These are phyloP conservation scores for Thozetella sp. DNA, from an alignment of 495 filamentous ascomycete genomes.

Conservation along the genomic window DNA sequence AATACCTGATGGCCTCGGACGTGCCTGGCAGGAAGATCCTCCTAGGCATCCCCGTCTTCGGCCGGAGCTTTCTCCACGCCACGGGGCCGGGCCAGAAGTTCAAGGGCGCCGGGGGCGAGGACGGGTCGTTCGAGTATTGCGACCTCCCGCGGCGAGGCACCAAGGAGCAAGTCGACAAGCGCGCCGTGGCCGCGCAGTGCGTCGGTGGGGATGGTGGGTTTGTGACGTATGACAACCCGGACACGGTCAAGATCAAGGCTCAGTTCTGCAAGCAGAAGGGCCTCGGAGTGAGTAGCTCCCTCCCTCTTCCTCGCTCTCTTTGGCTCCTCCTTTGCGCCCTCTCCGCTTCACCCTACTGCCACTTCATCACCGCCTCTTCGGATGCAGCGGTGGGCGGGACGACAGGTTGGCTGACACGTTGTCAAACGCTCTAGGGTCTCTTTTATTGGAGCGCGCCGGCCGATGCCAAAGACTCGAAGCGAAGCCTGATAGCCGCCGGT, in stretches of 20 bases:
- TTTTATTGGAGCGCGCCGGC: constrained; percentile 94
- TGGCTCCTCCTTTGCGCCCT: not conserved
- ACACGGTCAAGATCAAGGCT: constrained; percentile 84
- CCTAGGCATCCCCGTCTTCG: constrained; percentile 79
- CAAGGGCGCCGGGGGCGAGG: constrained; percentile 68
- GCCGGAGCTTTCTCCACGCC: constrained; percentile 76
- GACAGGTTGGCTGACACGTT: constrained; percentile 9
- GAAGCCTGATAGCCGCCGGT: constrained; percentile 76
- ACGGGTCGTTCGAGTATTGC: constrained; percentile 82
- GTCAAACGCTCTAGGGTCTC: constrained; percentile 53
- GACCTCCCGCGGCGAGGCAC: constrained; percentile 71
- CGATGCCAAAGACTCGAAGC: constrained; percentile 62
- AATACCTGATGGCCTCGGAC: constrained; percentile 64
- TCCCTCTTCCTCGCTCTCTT: not conserved
- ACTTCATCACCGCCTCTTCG: not conserved
- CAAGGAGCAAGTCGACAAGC: constrained; percentile 70
- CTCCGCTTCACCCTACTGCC: not conserved
- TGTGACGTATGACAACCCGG: constrained; percentile 83
- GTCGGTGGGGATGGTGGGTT: constrained; percentile 83
- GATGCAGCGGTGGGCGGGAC: not conserved
- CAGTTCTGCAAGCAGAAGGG: constrained; percentile 74
- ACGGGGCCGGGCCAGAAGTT: constrained; percentile 64
- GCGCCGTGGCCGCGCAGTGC: constrained; percentile 71
- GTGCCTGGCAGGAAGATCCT: constrained; percentile 77
- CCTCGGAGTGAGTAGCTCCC: constrained; percentile 56